Evolutionary conservation across 169 alveolate genomes (phyloP).

Genomic region (Plasmodium reichenowi): DNA sequence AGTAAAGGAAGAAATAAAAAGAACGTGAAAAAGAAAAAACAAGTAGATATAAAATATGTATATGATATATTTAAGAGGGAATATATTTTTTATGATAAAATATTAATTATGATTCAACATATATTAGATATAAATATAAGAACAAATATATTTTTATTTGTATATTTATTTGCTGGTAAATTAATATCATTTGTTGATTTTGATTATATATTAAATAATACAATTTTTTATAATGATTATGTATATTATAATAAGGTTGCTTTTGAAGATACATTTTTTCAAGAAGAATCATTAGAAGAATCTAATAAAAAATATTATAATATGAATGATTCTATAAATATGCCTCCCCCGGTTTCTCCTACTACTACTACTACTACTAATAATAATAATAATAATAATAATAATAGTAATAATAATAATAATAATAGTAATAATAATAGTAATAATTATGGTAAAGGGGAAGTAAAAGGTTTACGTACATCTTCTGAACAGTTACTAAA

Average conservation of each 20-base stretch:
- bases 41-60: constrained; percentile 59
- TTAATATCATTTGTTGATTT: constrained; percentile 41
- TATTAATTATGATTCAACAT: constrained; percentile 42
- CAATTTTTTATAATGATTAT: constrained; percentile 32
- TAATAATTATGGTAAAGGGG: background rate
- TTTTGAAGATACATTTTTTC: constrained; percentile 19
- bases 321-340: background rate
- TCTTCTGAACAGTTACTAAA: background rate
- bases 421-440: background rate
- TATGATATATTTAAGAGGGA: constrained; percentile 66
- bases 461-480: background rate
- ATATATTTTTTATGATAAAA: constrained; percentile 40
- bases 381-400: background rate
- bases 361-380: background rate
- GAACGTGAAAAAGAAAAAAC: constrained; percentile 51
- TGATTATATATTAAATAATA: constrained; percentile 33
- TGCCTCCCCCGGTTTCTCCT: background rate
- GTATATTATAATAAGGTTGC: constrained; percentile 43
- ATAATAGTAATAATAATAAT: background rate
- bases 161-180: constrained; percentile 51
- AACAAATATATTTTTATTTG: constrained; percentile 56
- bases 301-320: background rate
- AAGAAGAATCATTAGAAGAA: background rate
- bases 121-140: constrained; percentile 64
- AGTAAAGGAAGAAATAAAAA: constrained; percentile 66